phyloP scores from a whole-genome alignment of 176 grass and related monocot genomes.

The Poa pratensis region DNA sequence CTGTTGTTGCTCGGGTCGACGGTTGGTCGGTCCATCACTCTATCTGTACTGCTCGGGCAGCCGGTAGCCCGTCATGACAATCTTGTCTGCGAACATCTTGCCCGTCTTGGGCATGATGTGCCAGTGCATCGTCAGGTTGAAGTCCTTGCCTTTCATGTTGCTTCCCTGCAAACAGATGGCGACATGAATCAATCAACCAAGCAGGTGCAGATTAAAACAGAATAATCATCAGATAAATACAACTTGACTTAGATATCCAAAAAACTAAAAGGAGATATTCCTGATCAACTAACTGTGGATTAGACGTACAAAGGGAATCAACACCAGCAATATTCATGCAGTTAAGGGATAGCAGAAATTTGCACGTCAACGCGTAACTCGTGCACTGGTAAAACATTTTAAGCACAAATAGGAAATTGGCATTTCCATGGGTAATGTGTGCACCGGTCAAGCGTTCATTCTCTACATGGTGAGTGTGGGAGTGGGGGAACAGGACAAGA shows the following conservation, averaged over 20 bases:
- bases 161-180: slow-evolving; percentile 58
- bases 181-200: slow-evolving; percentile 1
- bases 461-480: too few relatives aligned
- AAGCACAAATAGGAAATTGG: not conserved
- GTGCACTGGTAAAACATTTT: not conserved
- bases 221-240: too few relatives aligned
- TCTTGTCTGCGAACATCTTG: slow-evolving; percentile 99
- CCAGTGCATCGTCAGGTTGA: slow-evolving; percentile 98
- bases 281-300: not conserved
- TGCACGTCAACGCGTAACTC: not conserved
- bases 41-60: slow-evolving; percentile 93
- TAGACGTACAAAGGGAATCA: too few relatives aligned
- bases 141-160: slow-evolving; percentile 90
- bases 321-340: not conserved
- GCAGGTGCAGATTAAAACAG: not conserved
- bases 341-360: slow-evolving; percentile 1
- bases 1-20: not conserved
- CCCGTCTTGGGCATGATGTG: slow-evolving; percentile 98
- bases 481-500: too few relatives aligned
- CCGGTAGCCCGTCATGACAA: slow-evolving; percentile 85
- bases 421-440: not conserved
- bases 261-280: not conserved
- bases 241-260: not conserved
- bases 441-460: too few relatives aligned
- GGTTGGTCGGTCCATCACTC: not conserved